phyloP scores from a whole-genome alignment of 192 early-diverging fungal species.

The Backusella westeae region DNA sequence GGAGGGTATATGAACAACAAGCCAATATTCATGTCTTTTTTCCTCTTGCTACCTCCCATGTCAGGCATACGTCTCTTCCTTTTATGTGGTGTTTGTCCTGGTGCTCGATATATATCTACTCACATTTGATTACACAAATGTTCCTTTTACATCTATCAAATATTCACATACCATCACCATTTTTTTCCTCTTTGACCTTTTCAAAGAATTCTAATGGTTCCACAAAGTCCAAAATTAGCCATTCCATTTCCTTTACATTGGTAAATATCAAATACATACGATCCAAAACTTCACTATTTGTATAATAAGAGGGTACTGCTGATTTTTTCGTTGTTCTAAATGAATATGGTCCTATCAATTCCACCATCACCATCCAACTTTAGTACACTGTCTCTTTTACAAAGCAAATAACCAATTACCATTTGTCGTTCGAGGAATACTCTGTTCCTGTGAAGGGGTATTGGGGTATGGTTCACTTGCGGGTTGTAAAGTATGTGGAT shows the following conservation, averaged over 20 bases:
- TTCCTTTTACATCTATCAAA: background rate
- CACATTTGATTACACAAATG: background rate
- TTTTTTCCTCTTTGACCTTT: background rate
- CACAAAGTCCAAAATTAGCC: background rate
- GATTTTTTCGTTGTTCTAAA: background rate
- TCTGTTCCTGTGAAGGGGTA: background rate
- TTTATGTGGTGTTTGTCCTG: background rate
- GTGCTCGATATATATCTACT: background rate
- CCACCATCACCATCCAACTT: background rate
- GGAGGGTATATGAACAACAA: background rate
- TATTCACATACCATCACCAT: background rate
- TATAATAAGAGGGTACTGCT: background rate
- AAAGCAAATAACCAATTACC: background rate
- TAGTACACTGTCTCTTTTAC: background rate
- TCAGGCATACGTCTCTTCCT: background rate
- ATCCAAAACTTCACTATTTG: background rate
- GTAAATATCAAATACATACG: background rate
- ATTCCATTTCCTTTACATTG: background rate
- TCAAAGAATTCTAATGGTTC: background rate
- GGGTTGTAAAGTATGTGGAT: background rate
- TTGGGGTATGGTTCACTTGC: background rate
- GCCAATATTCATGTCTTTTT: background rate
- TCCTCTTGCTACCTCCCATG: background rate
- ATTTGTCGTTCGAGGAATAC: background rate
- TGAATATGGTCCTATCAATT: background rate